Evolutionary conservation across 495 filamentous ascomycete genomes (phyloP), one percentile per base, ranked within the genome.

Genomic region (Penicillium coffeae): DNA sequence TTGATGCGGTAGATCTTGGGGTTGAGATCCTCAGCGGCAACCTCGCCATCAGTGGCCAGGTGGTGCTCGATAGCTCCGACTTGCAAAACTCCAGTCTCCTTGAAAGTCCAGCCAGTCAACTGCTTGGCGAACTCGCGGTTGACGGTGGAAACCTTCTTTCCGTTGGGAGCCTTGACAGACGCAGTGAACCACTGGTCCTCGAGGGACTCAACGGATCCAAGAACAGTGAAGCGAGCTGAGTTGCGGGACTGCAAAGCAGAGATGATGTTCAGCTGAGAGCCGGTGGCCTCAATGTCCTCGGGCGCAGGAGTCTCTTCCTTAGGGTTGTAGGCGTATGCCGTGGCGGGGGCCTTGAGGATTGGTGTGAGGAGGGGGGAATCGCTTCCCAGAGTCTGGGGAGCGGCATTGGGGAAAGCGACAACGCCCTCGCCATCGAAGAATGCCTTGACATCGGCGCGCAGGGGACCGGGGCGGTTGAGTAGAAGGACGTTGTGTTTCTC

Each of bases 1-100:
- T 97, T 97, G 62, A 98, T 84, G 42, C 93, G 82, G 71, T 98
- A 98, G 58, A 97, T 95, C 35, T 67, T 81, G 21, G 93, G 91
- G 70, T 96, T 95, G 46, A 82, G 42, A 41, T 80, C 77, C 25
- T 66, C 68, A 1, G 63, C 38, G 27, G 68, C 55, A 25, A 63
- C 38, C 21, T 70, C 69, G 39, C 56, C 69, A 41, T 70, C 61
- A 42, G 72, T 69, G 50, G 73, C 74, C 36, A 93, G 75, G 60
- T 87, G 81, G 69, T 98, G 93, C 65, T 86, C 79, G 44, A 96
- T 79, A 62, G 81, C 83, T 51, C 86, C 86, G 48, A 95, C 89
- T 58, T 87, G 85, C 52, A 97, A 69, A 9, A 98, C 89, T 54
- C 93, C 93, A 45, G 79, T 80, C 71, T 98, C 93, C 70, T 92